Percentiles rank a stretch among this genome's conserved stretches.
Evolutionary conservation across 352 stramenopile genomes (phyloP).

Genomic region (Phytophthora constricta): DNA sequence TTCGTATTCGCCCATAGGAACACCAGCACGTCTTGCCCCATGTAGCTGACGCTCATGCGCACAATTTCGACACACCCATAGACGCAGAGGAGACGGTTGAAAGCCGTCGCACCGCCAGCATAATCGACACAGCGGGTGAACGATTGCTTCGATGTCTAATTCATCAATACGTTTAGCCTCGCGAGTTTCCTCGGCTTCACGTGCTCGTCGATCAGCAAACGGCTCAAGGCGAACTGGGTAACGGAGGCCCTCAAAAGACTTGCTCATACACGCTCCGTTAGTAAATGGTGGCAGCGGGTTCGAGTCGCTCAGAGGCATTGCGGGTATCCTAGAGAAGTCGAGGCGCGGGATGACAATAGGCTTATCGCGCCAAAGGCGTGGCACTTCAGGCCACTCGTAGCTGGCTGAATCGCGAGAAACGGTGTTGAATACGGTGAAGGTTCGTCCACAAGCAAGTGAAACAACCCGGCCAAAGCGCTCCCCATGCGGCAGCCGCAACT

Average conservation of each 20-base stretch:
- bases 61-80: constrained; percentile 78
- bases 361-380: constrained; percentile 56
- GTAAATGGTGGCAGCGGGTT: constrained; percentile 30
- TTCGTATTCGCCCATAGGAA: constrained; percentile 69
- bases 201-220: constrained; percentile 42
- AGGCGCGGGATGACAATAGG: constrained; percentile 55
- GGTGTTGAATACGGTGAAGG: constrained; percentile 82
- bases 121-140: constrained; percentile 76
- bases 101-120: constrained; percentile 84
- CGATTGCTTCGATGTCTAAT: constrained; percentile 68
- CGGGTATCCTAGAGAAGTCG: constrained; percentile 48
- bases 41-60: constrained; percentile 78
- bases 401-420: constrained; percentile 51
- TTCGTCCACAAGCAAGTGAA: constrained; percentile 72
- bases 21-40: constrained; percentile 43
- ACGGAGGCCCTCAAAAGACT: constrained; percentile 11
- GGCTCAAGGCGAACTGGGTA: constrained; percentile 61
- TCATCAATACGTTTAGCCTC: constrained; percentile 60
- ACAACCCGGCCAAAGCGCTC: constrained; percentile 53
- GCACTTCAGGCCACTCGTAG: constrained; percentile 63
- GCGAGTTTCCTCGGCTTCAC: constrained; percentile 40
- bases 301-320: constrained; percentile 53
- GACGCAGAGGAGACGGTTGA: constrained; percentile 62
- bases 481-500: constrained; percentile 41
- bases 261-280: constrained; percentile 28